A percentile compares a stretch with the other conserved stretches of the same genome.
Evolutionary conservation across 306 rosid genomes (phyloP).

Genomic region (Pyrus betulifolia): DNA sequence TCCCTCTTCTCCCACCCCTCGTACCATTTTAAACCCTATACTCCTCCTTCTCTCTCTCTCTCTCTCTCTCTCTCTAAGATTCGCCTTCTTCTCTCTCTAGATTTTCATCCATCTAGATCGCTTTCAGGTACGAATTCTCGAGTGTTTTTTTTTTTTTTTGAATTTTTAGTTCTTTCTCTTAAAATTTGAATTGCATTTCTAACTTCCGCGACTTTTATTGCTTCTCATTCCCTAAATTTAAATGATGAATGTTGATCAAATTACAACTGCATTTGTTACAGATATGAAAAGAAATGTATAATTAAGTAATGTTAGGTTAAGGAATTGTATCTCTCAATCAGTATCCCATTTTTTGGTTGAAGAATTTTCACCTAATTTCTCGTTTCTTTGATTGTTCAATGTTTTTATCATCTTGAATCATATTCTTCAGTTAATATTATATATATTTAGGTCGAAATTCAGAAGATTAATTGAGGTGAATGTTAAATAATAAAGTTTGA

Average conservation of each 20-base stretch:
- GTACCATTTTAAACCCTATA: conserved; percentile 8
- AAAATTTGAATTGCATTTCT: neutral
- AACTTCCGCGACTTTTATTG: neutral
- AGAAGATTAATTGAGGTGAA: neutral
- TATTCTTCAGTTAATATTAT: neutral
- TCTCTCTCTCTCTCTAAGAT: neutral
- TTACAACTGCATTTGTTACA: neutral
- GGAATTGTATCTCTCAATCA: neutral
- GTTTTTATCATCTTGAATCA: neutral
- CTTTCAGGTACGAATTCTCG: conserved; percentile 9
- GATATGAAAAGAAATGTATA: neutral
- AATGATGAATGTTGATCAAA: neutral
- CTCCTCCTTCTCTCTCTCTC: neutral
- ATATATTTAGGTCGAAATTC: neutral
- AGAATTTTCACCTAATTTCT: neutral
- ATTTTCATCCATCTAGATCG: conserved; percentile 3
- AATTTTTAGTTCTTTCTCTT: neutral
- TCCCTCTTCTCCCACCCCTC: neutral
- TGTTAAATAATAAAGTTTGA: neutral
- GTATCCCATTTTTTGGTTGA: neutral
- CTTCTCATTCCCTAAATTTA: neutral
- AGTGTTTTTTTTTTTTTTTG: neutral
- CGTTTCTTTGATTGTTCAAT: neutral
- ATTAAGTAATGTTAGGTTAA: neutral
- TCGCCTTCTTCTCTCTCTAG: neutral